Percentiles rank a stretch among this genome's conserved stretches.
Evolutionary conservation across 371 early-diverging fungal species (phyloP).

Genomic region (Mucor plumbeus): DNA sequence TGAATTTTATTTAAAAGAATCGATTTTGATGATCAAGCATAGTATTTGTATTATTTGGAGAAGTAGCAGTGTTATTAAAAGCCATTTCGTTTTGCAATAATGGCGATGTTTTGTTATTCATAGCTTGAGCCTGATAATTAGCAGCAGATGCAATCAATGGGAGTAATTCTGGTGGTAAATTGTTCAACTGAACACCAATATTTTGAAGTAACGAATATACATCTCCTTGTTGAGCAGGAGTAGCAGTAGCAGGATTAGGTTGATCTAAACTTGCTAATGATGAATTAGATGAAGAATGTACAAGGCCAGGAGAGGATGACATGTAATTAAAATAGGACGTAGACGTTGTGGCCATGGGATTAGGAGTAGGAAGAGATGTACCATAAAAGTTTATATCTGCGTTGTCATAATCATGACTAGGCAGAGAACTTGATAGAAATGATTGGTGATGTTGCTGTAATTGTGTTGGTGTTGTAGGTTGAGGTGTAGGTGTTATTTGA

Average conservation of each 20-base stretch:
- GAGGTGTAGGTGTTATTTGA: neutral
- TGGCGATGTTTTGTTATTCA: slow-evolving; percentile 1
- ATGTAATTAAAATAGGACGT: slow-evolving; percentile 9
- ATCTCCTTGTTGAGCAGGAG: slow-evolving; percentile 10
- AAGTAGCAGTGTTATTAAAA: neutral
- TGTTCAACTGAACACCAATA: slow-evolving; percentile 29
- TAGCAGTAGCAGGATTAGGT: neutral
- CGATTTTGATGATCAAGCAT: too few species aligned
- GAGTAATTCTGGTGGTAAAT: slow-evolving; percentile 28
- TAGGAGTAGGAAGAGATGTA: slow-evolving; percentile 7
- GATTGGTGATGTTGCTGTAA: neutral
- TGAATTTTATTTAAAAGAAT: too few species aligned
- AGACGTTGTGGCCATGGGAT: neutral
- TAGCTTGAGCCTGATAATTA: slow-evolving; percentile 25
- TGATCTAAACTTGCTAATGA: slow-evolving; percentile 20
- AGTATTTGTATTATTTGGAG: neutral
- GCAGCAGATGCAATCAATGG: slow-evolving; percentile 34
- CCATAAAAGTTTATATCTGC: neutral
- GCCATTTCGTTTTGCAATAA: neutral
- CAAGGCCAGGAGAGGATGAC: slow-evolving; percentile 9
- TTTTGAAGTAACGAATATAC: slow-evolving; percentile 30
- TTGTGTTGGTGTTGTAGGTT: neutral
- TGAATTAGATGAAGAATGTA: slow-evolving; percentile 24
- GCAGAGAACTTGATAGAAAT: neutral
- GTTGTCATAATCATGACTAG: neutral